Percentiles rank a stretch among this genome's conserved stretches.
phyloP scores from a whole-genome alignment of 768 basidiomycete species.

The Trametes elegans region DNA sequence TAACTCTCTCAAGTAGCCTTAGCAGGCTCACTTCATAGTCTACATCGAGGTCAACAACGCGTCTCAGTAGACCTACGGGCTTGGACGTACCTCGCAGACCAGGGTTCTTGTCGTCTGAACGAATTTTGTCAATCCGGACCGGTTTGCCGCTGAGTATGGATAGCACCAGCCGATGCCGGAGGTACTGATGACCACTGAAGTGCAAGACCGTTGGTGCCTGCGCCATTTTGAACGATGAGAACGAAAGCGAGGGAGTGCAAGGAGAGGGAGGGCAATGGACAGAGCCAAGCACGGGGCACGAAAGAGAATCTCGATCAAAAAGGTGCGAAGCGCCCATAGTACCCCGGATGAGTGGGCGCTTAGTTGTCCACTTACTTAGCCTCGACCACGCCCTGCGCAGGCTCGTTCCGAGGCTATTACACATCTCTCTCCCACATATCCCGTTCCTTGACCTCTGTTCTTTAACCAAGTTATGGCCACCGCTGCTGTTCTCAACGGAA shows the following conservation, averaged over 20 bases:
- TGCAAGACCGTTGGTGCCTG: conserved; percentile 38
- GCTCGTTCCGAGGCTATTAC: neutral
- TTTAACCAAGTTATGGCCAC: conserved; percentile 12
- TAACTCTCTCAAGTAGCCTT: conserved; percentile 82
- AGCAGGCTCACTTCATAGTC: conserved; percentile 94
- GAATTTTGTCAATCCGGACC: conserved; percentile 83
- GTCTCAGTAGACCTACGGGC: neutral
- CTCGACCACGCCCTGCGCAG: neutral
- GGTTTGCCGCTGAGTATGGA: conserved; percentile 86
- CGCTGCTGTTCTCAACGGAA: conserved; percentile 33
- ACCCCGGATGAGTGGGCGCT: conserved; percentile 8
- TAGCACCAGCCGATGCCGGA: conserved; percentile 84
- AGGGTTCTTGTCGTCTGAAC: conserved; percentile 90
- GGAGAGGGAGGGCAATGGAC: neutral
- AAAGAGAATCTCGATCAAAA: conserved; percentile 7
- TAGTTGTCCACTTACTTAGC: conserved; percentile 6
- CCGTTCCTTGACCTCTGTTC: neutral
- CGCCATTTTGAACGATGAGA: conserved; percentile 7
- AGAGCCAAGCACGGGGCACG: neutral
- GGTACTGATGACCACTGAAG: conserved; percentile 78
- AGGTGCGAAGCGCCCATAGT: conserved; percentile 11
- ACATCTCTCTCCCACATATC: neutral
- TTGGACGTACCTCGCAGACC: conserved; percentile 76
- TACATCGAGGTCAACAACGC: conserved; percentile 26
- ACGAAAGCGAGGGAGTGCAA: neutral